Evolutionary conservation across 2,329 filamentous ascomycete species (phyloP), one percentile per base, ranked within the genome.

Genomic region (Diplodia sapinea): DNA sequence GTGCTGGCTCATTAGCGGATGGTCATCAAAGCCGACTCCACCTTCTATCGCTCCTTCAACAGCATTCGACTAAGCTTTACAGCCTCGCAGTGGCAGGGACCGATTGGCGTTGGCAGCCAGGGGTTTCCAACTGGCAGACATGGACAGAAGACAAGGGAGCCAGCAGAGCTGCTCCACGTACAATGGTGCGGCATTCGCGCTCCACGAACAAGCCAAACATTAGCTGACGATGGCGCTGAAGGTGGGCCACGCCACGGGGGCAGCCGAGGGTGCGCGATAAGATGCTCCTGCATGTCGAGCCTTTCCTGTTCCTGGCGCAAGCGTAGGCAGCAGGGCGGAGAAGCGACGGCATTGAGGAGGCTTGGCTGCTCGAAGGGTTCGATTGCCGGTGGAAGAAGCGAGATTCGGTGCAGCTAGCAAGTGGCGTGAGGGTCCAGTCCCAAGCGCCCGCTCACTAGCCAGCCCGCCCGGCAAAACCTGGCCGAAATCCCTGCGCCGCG

Each of bases 281-380:
- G 23, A 38, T 15, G 33, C 12, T 43, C 26, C 40, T 49, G 38
- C 23, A 49, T 61, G 23, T 11, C 17, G 40, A 15, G 40, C 57
- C 57, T 62, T 62, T 15, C 40, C 57, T 62, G 57, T 62, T 62
- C 57, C 57, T 62, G 40, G 26, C 40, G 17, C 40, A 49, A 49
- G 57, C 57, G 57, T 23, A 62, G 57, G 57, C 57, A 62, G 57
- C 57, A 62, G 57, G n/a, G 57, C 57, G 40, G 57, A 62, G 57
- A 26, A 49, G 40, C 4, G 38, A n/a, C 38, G 38, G 56, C 36
- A n/a, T 59, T 59, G 47, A 29, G 2, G 12, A 17, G 26, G 38
- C 15, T 26, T 33, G 33, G 33, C 15, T 26, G 40, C 9, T 12
- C 20, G 20, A 40, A 55, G 40, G 17, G 20, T 8, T 33, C 23